Evolutionary conservation across 768 basidiomycete genomes (phyloP).

Genomic region (Tylopilus intermedius): DNA sequence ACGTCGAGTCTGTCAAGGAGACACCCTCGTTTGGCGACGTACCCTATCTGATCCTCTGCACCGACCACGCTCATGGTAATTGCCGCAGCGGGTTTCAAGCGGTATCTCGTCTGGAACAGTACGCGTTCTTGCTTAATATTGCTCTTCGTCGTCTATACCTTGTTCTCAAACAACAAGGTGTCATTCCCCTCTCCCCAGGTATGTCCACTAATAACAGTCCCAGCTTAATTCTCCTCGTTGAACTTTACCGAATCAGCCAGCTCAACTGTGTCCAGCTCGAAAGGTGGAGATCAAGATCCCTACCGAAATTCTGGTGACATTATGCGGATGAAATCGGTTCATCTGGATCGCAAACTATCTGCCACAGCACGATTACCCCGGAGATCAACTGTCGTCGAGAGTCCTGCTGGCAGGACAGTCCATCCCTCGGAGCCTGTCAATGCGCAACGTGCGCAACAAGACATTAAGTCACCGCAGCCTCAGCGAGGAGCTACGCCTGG

Average conservation of each 20-base stretch:
- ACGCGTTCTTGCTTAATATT: conserved; percentile 94
- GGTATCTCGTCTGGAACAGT: conserved; percentile 93
- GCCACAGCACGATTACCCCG: conserved; percentile 89
- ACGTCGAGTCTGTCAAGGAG: conserved; percentile 63
- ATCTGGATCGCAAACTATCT: conserved; percentile 92
- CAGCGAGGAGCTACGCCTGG: conserved; percentile 36
- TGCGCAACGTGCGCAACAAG: conserved; percentile 44
- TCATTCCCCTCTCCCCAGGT: conserved; percentile 82
- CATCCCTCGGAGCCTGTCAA: conserved; percentile 60
- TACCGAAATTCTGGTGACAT: conserved; percentile 87
- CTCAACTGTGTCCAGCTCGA: conserved; percentile 32
- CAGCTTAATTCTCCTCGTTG: conserved; percentile 7
- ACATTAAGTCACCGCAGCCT: conserved; percentile 35
- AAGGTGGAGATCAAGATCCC: conserved; percentile 54
- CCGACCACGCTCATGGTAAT: conserved; percentile 63
- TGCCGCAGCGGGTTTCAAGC: conserved; percentile 80
- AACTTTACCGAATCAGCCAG: conserved; percentile 17
- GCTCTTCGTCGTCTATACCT: conserved; percentile 88
- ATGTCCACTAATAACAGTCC: conserved; percentile 18
- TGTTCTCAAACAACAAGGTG: conserved; percentile 81
- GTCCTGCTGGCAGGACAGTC: conserved; percentile 82
- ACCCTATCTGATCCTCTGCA: conserved; percentile 71
- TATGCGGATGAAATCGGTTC: conserved; percentile 91
- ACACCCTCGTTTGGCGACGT: conserved; percentile 67
- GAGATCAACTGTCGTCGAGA: conserved; percentile 93